Base-by-base conservation (phyloP, 352 stramenopile species). In the Globisporangium ultimum region DNA sequence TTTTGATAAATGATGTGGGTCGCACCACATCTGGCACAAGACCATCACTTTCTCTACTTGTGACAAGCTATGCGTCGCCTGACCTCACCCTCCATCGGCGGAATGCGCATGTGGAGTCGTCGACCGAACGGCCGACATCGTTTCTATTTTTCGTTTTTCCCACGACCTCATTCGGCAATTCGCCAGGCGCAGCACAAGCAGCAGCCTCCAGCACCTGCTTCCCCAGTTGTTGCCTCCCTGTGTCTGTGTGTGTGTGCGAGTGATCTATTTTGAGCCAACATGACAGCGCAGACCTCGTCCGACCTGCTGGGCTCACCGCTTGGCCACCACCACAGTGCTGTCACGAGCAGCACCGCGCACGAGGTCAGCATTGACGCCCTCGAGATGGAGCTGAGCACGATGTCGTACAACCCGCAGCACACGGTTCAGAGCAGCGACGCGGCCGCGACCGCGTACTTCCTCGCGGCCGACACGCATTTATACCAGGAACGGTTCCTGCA, bases 341-440 rank as follows among this genome's bases (percentile, higher is more conserved):
- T 9, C 42, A 41, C 6, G 12, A 45, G n/a, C 18, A 52, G 48
- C 40, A 28, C 22, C 45, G 12, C 5, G 17, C 51, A 56, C 22
- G 40, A 51, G 21, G 56, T 50, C 17, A 45, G 48, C 53, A 50
- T 58, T 21, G 53, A 58, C 24, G 21, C 53, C 7, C 48, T 62
- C 21, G 56, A 62, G 40, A 50, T 36, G 12, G 56, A 48, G 24
- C 56, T 62, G 56, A 8, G 32, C 13, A 22, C 41, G 15, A 4
- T 41, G 18, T 45, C 40, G 8, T 41, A 58, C 22, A 43, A 64
- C 50, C 50, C 40, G 10, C 41, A 59, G 41, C 41, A 50, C 49
- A 64, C 58, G 3, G 24, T 40, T 8, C 34, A 59, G 58, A 64
- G 58, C 58, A 64, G 58, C 32, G 58, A 64, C 28, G 55, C 56